Conservation (phyloP, 805 yeast genomes). For the Candida vaughaniae region DNA sequence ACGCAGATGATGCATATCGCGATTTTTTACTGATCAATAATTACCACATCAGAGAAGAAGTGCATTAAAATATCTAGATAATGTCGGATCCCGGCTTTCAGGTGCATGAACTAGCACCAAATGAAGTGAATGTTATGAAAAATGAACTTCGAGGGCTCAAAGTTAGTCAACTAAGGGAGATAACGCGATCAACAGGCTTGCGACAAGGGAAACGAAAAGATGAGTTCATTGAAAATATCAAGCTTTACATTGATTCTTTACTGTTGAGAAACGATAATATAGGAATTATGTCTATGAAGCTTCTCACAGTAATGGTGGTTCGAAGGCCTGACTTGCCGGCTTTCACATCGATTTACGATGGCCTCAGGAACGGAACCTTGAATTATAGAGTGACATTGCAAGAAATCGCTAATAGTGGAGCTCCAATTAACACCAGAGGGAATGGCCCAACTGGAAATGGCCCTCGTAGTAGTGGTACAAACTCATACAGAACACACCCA, state of each 20-base stretch:
- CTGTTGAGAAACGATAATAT: neutral
- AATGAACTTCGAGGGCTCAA: slow-evolving; percentile 18
- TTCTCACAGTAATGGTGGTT: neutral
- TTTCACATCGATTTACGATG: neutral
- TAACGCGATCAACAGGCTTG: slow-evolving; percentile 39
- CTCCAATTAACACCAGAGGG: neutral
- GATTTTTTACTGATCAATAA: too few relatives aligned
- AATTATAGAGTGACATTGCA: slow-evolving; percentile 3
- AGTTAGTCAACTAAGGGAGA: slow-evolving; percentile 51
- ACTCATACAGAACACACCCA: neutral
- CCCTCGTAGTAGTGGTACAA: neutral
- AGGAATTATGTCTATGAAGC: slow-evolving; percentile 36
- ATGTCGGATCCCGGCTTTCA: neutral
- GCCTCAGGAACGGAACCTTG: neutral
- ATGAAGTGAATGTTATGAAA: slow-evolving; percentile 1
- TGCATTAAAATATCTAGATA: too few relatives aligned
- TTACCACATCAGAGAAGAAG: too few relatives aligned
- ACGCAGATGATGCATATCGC: too few relatives aligned
- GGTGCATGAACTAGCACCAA: neutral
- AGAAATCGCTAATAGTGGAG: neutral
- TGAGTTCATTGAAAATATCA: slow-evolving; percentile 1
- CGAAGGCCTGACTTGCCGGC: slow-evolving; percentile 5
- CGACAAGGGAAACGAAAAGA: slow-evolving; percentile 5
- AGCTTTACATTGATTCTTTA: slow-evolving; percentile 1
- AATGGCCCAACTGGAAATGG: slow-evolving; percentile 1